These are phyloP conservation scores for Boletus rubroflammeus DNA, from an alignment of 768 basidiomycete species.

Conservation along the genomic window DNA sequence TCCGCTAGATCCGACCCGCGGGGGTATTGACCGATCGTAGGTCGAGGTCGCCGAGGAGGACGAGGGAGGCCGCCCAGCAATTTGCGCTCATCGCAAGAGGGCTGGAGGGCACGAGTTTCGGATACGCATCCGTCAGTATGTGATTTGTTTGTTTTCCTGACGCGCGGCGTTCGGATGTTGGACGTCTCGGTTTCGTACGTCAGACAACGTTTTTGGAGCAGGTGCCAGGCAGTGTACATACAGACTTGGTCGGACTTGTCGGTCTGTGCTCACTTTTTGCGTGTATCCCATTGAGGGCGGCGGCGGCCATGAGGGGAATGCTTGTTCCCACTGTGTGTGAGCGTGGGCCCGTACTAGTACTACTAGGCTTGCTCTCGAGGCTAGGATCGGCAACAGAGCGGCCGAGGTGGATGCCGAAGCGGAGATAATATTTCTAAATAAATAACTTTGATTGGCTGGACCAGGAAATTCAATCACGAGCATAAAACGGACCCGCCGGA, in stretches of 20 bases:
- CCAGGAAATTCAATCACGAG: constrained; percentile 11
- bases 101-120: constrained; percentile 81
- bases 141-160: constrained; percentile 23
- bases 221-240: neutral
- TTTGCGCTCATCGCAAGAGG: constrained; percentile 84
- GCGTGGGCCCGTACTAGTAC: too few species aligned
- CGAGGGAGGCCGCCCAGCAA: constrained; percentile 81
- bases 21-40: constrained; percentile 33
- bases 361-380: too few species aligned
- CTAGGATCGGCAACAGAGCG: constrained; percentile 7
- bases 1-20: neutral
- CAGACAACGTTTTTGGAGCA: neutral
- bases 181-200: neutral
- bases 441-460: constrained; percentile 19
- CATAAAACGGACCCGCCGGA: constrained; percentile 18
- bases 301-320: neutral
- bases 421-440: constrained; percentile 21
- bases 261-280: neutral
- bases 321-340: neutral
- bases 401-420: constrained; percentile 7
- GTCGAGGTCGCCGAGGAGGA: constrained; percentile 68
- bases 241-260: neutral
- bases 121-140: constrained; percentile 68
- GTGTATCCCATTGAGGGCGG: neutral
- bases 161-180: too few species aligned